These are phyloP conservation scores for Candida glaebosa DNA, from an alignment of 805 yeast species.

Conservation along the genomic window DNA sequence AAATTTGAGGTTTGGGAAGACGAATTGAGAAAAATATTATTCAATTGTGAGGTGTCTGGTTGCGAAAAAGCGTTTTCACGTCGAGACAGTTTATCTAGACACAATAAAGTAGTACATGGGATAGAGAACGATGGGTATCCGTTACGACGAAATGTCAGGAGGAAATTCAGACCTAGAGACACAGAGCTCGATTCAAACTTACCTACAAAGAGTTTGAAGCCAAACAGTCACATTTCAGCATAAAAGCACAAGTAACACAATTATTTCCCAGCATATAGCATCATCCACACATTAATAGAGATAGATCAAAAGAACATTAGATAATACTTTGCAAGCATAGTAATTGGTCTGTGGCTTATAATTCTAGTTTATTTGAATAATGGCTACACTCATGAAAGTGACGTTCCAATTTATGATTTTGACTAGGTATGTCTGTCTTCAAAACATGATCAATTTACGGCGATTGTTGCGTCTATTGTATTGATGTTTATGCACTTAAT, in stretches of 20 bases:
- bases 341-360: no score
- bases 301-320: no score
- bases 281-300: no score
- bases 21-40: constrained; percentile 13
- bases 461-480: no score
- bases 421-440: no score
- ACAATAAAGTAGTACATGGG: constrained; percentile 48
- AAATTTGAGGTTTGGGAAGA: constrained; percentile 4
- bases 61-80: constrained; percentile 51
- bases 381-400: no score
- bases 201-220: background rate
- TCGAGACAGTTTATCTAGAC: constrained; percentile 53
- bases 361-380: no score
- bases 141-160: background rate
- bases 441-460: no score
- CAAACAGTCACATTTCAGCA: background rate
- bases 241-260: background rate
- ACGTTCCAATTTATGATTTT: no score
- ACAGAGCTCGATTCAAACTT: background rate
- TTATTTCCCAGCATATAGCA: background rate
- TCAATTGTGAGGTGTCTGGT: constrained; percentile 15
- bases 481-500: no score
- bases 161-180: background rate
- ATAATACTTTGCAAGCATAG: no score
- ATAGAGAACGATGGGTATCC: constrained; percentile 8